Base-by-base conservation (phyloP, 768 basidiomycete species). In the Tulasnella sp. region DNA sequence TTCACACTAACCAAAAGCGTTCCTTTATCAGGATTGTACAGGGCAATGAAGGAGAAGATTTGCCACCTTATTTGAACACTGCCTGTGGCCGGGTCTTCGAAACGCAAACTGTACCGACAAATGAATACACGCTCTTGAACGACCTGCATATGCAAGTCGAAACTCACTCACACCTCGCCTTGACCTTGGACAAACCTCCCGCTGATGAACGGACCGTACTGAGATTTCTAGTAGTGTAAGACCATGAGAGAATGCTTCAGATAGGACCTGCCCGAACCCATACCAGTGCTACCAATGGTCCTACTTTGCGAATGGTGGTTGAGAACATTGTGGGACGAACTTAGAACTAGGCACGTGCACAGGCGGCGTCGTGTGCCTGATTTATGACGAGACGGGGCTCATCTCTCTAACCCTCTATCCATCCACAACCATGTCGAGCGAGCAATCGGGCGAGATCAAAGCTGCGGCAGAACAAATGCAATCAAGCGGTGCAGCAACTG, bases 41-140 rank as follows among this genome's bases (percentile, higher is more conserved):
- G 12, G 30, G 19, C 19, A n/a, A n/a, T n/a, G n/a, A n/a, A n/a
- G n/a, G n/a, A n/a, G n/a, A n/a, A n/a, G n/a, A n/a, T n/a, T n/a
- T n/a, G n/a, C n/a, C n/a, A n/a, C n/a, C n/a, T n/a, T n/a, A n/a
- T n/a, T n/a, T n/a, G n/a, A n/a, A n/a, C n/a, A n/a, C n/a, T n/a
- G 29, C 83, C 81, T 1, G 77, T 86, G 2, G 87, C 85, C 10
- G 87, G 87, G 68, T 87, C 87, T 45, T 67, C 66, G 7, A 89
- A 78, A 15, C 67, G 65, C 54, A 84, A 75, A 19, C 80, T 84
- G 19, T n/a, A 42, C n/a, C n/a, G n/a, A n/a, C n/a, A n/a, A n/a
- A n/a, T n/a, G n/a, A 49, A 19, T 2, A 17, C 22, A 3, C 21
- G 53, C 24, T 19, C 17, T 15, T 53, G 24, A 53, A 12, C 53